Base-by-base conservation (phyloP, 345 rosid genomes). In the Turritis glabra region DNA sequence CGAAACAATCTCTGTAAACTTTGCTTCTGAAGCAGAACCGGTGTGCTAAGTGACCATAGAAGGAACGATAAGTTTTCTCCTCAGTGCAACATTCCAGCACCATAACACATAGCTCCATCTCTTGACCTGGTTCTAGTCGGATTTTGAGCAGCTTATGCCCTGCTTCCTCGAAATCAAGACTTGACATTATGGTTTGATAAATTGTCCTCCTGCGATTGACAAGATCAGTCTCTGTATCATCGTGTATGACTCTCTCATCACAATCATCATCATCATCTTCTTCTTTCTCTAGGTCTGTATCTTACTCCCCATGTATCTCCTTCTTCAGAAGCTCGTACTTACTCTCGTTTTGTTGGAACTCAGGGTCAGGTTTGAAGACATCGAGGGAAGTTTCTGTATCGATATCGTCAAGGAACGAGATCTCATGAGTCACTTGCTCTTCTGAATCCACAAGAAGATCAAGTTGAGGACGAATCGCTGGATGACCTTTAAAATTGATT, bases 81-180 rank as follows among this genome's bases (percentile, higher is more conserved):
- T 65, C 64, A 23, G 27, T 47, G 58, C 72, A 74, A 35, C 72
- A 74, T 56, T 21, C 58, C 0, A 74, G 40, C 3, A 74, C 29
- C 72, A 74, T 74, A 54, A 32, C 37, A 26, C 72, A 74, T 7
- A 74, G 17, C 41, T 74, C 72, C 67, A 65, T 44, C 66, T 89
- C 97, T 81, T 92, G 93, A 66, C 97, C 95, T 5, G 90, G 86
- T 84, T 90, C 93, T 19, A 92, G 82, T 79, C 87, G 86, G 71
- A 90, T 86, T 60, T 89, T 86, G 80, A 87, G 62, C 13, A 92
- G 80, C 64, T 90, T 92, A 77, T 93, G 98, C 52, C 93, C 91
- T 47, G 95, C 95, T 81, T 90, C 97, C 83, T 93, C 96, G 44
- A 90, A 90, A 67, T 84, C 91, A 52, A 89, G 91, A 79, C 93